Conservation (phyloP, 2,329 filamentous ascomycete genomes). For the Pestalotiopsis sp. region DNA sequence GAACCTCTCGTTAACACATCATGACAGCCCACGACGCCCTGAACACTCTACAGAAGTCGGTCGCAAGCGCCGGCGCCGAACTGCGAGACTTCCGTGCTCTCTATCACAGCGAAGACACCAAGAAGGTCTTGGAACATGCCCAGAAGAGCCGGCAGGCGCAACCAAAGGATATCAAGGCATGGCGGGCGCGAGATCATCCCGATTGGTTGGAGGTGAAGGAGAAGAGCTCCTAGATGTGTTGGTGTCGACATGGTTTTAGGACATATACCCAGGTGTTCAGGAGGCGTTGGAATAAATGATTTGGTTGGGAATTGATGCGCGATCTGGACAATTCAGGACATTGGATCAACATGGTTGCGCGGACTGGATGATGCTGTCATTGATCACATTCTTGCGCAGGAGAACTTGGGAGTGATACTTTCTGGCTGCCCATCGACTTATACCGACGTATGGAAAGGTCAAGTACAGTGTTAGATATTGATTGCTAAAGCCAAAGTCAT, state of each 20-base stretch:
- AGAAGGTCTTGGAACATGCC: slow-evolving; percentile 54
- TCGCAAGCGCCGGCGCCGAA: slow-evolving; percentile 50
- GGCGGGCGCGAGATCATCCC: slow-evolving; percentile 62
- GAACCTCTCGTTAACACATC: not conserved
- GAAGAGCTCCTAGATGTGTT: not conserved
- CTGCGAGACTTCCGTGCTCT: slow-evolving; percentile 54
- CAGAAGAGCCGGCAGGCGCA: slow-evolving; percentile 57
- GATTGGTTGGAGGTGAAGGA: slow-evolving; percentile 51
- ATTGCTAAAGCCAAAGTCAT: no score
- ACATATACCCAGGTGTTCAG: not conserved
- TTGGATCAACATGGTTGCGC: no score
- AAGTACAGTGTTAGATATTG: no score
- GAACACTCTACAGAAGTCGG: slow-evolving; percentile 48
- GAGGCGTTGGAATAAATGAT: not conserved
- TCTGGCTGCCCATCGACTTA: no score
- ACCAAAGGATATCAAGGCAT: slow-evolving; percentile 59
- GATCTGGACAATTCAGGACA: not conserved
- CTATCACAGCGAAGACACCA: slow-evolving; percentile 49
- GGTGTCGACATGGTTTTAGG: not conserved
- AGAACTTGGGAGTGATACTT: no score
- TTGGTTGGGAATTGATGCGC: not conserved
- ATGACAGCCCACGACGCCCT: slow-evolving; percentile 53
- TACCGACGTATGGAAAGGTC: no score
- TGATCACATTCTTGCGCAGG: no score
- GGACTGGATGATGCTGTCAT: no score